Percentiles rank a stretch among this genome's conserved stretches.
These are phyloP conservation scores for Neoarthrinium moseri DNA, from an alignment of 2,329 filamentous ascomycete genomes.

Conservation along the genomic window DNA sequence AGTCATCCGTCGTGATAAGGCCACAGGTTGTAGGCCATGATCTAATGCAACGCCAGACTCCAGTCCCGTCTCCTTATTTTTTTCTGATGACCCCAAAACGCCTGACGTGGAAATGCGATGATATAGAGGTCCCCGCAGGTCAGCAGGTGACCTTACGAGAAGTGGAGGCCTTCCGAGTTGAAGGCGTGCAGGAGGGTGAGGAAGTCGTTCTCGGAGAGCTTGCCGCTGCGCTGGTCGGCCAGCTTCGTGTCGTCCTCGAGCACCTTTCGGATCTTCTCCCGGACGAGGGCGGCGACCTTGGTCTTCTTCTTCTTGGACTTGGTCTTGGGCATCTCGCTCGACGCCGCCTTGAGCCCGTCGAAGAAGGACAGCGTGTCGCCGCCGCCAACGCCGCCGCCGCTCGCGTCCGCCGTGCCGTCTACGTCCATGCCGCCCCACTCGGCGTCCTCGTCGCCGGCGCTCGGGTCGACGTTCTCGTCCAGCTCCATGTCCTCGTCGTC, in stretches of 20 bases:
- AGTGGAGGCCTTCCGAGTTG: slow-evolving; percentile 91
- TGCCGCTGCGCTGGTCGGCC: slow-evolving; percentile 75
- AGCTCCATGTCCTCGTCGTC: slow-evolving; percentile 35
- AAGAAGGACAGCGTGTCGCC: slow-evolving; percentile 84
- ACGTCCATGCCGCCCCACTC: slow-evolving; percentile 50
- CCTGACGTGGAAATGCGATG: neutral
- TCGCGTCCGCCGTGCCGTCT: slow-evolving; percentile 40
- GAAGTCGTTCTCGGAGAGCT: slow-evolving; percentile 93
- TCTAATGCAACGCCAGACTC: neutral
- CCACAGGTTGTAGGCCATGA: too few species aligned
- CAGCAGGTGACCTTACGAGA: slow-evolving; percentile 52
- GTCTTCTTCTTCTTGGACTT: slow-evolving; percentile 74
- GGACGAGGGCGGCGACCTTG: slow-evolving; percentile 77
- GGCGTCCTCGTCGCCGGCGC: slow-evolving; percentile 41
- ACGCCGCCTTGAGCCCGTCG: slow-evolving; percentile 57
- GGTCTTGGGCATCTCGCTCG: slow-evolving; percentile 48
- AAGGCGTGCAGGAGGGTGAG: slow-evolving; percentile 77
- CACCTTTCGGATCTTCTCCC: slow-evolving; percentile 82
- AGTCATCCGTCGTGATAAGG: too few species aligned
- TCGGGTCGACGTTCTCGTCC: slow-evolving; percentile 40
- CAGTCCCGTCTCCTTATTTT: neutral
- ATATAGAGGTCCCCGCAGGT: too few species aligned
- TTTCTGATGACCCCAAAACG: neutral
- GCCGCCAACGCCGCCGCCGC: slow-evolving; percentile 57
- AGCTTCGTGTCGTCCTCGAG: slow-evolving; percentile 78